These are phyloP conservation scores for Citrus unshiu DNA, from an alignment of 345 rosid genomes.

Conservation along the genomic window DNA sequence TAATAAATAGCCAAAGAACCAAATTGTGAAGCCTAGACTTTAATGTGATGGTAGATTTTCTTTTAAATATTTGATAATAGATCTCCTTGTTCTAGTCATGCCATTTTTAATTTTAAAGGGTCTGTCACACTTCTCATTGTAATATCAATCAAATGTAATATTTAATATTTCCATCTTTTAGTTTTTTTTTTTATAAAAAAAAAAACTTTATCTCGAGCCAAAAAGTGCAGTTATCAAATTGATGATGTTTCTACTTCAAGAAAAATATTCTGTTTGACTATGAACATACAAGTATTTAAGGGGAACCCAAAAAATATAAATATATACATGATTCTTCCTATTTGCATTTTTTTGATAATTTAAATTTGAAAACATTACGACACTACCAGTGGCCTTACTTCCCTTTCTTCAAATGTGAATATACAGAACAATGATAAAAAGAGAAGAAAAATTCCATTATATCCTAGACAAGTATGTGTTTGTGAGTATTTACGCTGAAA, in stretches of 20 bases:
- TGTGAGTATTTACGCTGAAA: background rate
- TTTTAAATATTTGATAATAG: too few species aligned
- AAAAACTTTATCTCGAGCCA: background rate
- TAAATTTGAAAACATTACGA: background rate
- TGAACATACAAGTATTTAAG: background rate
- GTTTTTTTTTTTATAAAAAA: too few species aligned
- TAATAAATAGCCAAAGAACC: background rate
- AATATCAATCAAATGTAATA: too few species aligned
- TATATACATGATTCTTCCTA: background rate
- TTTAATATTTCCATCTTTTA: too few species aligned
- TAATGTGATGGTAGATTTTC: too few species aligned
- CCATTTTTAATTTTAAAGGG: too few species aligned
- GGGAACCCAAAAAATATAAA: too few species aligned
- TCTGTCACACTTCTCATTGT: too few species aligned
- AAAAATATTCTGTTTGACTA: background rate
- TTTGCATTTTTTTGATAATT: background rate
- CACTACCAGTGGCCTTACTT: background rate
- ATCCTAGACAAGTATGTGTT: background rate
- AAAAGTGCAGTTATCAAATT: background rate
- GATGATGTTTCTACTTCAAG: background rate
- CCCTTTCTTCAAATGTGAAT: background rate
- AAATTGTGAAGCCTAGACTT: background rate
- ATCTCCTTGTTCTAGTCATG: too few species aligned
- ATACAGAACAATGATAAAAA: background rate
- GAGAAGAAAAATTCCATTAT: background rate